Conservation (phyloP, 805 yeast species). For the Lipomyces yamanashiensis region DNA sequence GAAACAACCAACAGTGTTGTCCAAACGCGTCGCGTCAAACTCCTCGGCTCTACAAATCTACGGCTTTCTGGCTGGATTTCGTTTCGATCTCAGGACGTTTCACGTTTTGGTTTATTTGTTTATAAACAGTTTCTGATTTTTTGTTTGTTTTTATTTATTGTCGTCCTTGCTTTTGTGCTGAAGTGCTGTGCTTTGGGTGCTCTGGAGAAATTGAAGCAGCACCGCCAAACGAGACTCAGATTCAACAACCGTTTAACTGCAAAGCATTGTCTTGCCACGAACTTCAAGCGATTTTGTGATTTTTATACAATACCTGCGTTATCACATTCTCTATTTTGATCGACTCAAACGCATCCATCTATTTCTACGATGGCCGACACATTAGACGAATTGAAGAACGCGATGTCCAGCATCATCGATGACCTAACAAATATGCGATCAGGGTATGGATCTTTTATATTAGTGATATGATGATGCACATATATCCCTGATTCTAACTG, state of each 20-base stretch:
- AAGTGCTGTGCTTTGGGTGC: background rate
- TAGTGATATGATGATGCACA: too few species aligned
- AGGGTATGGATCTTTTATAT: constrained; percentile 2
- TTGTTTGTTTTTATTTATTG: background rate
- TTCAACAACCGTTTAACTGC: background rate
- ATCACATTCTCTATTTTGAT: too few species aligned
- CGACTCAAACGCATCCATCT: background rate
- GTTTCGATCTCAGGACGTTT: background rate
- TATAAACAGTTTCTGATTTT: background rate
- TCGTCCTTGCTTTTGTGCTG: background rate
- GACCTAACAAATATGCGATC: constrained; percentile 49
- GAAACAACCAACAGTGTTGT: background rate
- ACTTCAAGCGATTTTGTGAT: too few species aligned
- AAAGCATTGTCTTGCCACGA: too few species aligned
- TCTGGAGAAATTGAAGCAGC: background rate
- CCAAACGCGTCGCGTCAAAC: constrained; percentile 7
- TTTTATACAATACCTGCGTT: too few species aligned
- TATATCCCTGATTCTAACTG: too few species aligned
- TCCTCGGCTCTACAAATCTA: background rate
- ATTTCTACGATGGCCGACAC: background rate
- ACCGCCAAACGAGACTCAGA: background rate
- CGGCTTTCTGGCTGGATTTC: background rate
- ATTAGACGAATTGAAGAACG: constrained; percentile 4
- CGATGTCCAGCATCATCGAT: constrained; percentile 41
- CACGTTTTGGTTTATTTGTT: background rate